Conservation (phyloP, 768 basidiomycete species). For the Boletus rubropictus region DNA sequence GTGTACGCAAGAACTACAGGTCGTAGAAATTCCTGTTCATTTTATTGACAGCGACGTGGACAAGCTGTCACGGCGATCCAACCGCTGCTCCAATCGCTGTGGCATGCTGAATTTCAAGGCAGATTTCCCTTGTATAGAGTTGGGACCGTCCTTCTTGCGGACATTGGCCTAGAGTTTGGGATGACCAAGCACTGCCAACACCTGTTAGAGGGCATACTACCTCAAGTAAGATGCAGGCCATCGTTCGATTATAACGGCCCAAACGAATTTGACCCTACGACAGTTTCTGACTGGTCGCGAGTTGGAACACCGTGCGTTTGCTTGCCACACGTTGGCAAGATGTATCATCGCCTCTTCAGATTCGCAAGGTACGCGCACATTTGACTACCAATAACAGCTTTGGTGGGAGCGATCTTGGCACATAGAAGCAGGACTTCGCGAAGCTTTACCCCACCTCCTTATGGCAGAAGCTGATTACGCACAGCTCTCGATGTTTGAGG, state of each 20-base stretch:
- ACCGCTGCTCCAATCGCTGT: slow-evolving; percentile 62
- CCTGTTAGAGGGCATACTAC: slow-evolving; percentile 74
- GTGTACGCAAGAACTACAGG: slow-evolving; percentile 30
- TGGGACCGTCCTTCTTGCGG: slow-evolving; percentile 68
- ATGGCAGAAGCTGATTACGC: slow-evolving; percentile 64
- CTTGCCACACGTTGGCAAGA: slow-evolving; percentile 67
- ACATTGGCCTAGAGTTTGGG: slow-evolving; percentile 71
- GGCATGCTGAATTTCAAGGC: slow-evolving; percentile 76
- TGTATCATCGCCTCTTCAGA: slow-evolving; percentile 61
- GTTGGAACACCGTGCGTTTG: slow-evolving; percentile 69
- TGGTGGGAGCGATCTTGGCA: slow-evolving; percentile 12
- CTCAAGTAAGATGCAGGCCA: slow-evolving; percentile 49
- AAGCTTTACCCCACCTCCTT: slow-evolving; percentile 56
- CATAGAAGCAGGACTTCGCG: slow-evolving; percentile 37
- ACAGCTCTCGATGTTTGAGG: slow-evolving; percentile 50
- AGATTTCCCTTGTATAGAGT: slow-evolving; percentile 63
- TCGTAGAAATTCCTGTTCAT: not conserved
- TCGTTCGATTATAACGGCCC: not conserved
- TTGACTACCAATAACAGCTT: slow-evolving; percentile 1
- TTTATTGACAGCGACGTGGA: slow-evolving; percentile 47
- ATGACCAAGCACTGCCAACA: slow-evolving; percentile 60
- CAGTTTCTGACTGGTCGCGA: slow-evolving; percentile 70
- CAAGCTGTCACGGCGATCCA: slow-evolving; percentile 61
- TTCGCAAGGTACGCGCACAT: slow-evolving; percentile 36
- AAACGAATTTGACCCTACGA: not conserved